These are phyloP conservation scores for Lipomyces yamadae DNA, from an alignment of 805 yeast species.

Conservation along the genomic window DNA sequence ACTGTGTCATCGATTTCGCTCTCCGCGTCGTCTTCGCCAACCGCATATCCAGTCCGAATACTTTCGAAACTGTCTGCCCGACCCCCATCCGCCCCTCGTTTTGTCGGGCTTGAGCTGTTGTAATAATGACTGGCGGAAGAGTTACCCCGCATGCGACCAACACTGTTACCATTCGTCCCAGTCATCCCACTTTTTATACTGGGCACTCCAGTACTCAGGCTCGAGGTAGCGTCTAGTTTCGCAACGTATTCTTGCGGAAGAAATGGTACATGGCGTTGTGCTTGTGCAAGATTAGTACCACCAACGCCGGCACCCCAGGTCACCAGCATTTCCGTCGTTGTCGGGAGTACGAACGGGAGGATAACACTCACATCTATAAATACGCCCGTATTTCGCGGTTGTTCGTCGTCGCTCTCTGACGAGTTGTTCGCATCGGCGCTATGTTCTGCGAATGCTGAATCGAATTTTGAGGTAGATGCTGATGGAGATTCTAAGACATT, in stretches of 20 bases:
- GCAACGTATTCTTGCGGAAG: constrained; percentile 73
- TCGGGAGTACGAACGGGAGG: constrained; percentile 68
- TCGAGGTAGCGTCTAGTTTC: constrained; percentile 59
- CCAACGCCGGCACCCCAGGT: constrained; percentile 79
- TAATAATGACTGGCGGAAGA: constrained; percentile 14
- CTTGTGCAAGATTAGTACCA: constrained; percentile 59
- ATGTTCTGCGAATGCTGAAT: background rate
- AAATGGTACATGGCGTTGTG: constrained; percentile 68
- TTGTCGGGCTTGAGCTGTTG: background rate
- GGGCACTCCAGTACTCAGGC: constrained; percentile 34
- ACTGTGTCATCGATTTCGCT: background rate
- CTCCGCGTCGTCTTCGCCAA: constrained; percentile 4
- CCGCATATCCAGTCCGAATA: background rate
- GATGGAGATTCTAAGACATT: background rate
- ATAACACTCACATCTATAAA: constrained; percentile 45
- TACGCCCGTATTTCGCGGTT: constrained; percentile 32
- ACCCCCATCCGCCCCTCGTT: background rate
- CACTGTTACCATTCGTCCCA: constrained; percentile 16
- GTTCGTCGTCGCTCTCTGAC: constrained; percentile 22
- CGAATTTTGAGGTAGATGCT: constrained; percentile 1
- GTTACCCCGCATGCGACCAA: constrained; percentile 14
- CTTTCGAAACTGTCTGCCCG: background rate
- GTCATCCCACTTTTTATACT: constrained; percentile 31
- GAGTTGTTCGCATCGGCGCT: background rate
- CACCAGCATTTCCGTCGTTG: constrained; percentile 69